A percentile compares a stretch with the other conserved stretches of the same genome.
phyloP scores from a whole-genome alignment of 331 rosid species.

The Rhamnella rubrinervis region DNA sequence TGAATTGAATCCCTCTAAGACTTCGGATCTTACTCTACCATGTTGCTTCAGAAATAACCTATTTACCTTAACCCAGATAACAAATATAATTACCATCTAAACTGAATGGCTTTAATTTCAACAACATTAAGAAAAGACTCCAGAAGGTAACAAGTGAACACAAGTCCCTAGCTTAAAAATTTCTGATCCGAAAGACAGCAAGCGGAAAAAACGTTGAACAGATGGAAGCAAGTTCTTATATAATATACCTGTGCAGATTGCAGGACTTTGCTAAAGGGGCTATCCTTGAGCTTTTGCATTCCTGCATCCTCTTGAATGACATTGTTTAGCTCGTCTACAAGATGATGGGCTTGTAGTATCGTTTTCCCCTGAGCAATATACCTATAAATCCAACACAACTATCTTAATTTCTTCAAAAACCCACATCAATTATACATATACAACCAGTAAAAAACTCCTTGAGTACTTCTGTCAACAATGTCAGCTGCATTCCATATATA shows the following conservation, averaged over 20 bases:
- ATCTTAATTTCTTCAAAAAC: background rate
- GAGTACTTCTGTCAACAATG: background rate
- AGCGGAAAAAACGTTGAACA: background rate
- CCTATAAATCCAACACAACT: slow-evolving; percentile 28
- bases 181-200: background rate
- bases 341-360: slow-evolving; percentile 48
- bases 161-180: background rate
- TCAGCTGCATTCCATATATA: background rate
- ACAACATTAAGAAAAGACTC: too few relatives aligned
- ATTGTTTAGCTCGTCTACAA: slow-evolving; percentile 29
- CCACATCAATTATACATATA: background rate
- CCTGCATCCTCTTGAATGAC: slow-evolving; percentile 32
- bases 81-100: too few relatives aligned
- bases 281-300: slow-evolving; percentile 28
- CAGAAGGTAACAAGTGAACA: too few relatives aligned
- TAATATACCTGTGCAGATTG: slow-evolving; percentile 29
- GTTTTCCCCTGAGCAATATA: slow-evolving; percentile 54
- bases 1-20: too few relatives aligned
- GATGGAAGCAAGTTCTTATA: too few relatives aligned
- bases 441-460: background rate
- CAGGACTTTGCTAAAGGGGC: slow-evolving; percentile 33
- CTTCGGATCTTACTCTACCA: too few relatives aligned
- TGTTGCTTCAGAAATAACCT: too few relatives aligned
- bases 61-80: too few relatives aligned
- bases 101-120: too few relatives aligned